phyloP scores from a whole-genome alignment of 768 basidiomycete species.

The Lentinula guzmanii region DNA sequence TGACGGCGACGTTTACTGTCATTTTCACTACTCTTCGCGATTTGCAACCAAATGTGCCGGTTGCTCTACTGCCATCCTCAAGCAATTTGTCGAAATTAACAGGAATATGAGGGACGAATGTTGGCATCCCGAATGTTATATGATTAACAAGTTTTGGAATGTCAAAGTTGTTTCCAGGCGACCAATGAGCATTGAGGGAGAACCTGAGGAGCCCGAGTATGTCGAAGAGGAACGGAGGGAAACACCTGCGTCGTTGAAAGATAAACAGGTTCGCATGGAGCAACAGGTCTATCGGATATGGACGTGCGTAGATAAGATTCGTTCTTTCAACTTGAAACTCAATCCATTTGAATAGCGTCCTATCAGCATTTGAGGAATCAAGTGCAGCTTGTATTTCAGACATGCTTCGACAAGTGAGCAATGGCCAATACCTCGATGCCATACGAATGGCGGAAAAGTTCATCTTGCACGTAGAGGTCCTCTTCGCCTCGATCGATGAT shows the following conservation, averaged over 20 bases:
- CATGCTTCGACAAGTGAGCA: constrained; percentile 97
- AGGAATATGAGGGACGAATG: constrained; percentile 97
- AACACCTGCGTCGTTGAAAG: constrained; percentile 72
- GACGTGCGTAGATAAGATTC: constrained; percentile 64
- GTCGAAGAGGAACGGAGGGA: constrained; percentile 77
- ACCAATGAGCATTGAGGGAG: constrained; percentile 57
- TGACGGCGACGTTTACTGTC: constrained; percentile 95
- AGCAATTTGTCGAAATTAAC: constrained; percentile 99
- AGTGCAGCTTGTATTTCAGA: constrained; percentile 98
- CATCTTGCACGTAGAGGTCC: constrained; percentile 94
- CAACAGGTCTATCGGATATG: constrained; percentile 97
- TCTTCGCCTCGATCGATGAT: constrained; percentile 96
- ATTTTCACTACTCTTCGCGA: constrained; percentile 98
- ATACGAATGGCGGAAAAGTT: constrained; percentile 99
- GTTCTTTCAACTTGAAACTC: neutral
- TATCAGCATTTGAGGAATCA: constrained; percentile 98
- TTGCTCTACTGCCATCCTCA: constrained; percentile 93
- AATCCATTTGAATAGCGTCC: constrained; percentile 46
- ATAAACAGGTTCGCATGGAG: constrained; percentile 92
- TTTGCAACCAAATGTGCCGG: constrained; percentile 99
- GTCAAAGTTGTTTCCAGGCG: constrained; percentile 83
- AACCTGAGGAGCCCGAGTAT: constrained; percentile 44
- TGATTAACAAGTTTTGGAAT: constrained; percentile 99
- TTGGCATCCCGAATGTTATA: constrained; percentile 99
- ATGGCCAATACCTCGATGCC: constrained; percentile 91